Conservation (phyloP, 1,284 basidiomycete species). For the Amylostereum areolatum region DNA sequence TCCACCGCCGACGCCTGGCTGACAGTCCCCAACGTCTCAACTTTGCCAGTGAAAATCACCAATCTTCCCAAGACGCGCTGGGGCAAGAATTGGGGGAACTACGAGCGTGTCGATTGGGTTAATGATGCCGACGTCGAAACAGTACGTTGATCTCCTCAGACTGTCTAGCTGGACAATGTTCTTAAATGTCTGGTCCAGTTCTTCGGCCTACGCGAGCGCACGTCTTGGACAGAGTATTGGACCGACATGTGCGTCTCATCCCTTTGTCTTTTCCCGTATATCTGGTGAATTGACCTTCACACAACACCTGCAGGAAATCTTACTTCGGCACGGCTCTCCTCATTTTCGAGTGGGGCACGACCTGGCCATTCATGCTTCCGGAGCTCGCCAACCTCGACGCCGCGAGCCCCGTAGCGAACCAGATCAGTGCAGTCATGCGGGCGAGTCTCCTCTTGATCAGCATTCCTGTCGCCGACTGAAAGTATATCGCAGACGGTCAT, state of each 20-base stretch:
- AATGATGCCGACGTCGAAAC: conserved; percentile 18
- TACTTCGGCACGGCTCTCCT: conserved; percentile 22
- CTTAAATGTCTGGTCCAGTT: not conserved
- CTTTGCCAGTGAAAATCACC: conserved; percentile 17
- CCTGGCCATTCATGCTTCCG: conserved; percentile 18
- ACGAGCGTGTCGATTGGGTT: conserved; percentile 21
- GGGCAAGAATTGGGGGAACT: conserved; percentile 23
- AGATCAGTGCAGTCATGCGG: not conserved
- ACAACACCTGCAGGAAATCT: conserved; percentile 8
- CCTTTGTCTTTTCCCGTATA: no score
- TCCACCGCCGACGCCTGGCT: conserved; percentile 20
- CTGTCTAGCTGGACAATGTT: not conserved
- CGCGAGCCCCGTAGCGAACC: not conserved
- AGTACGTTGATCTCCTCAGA: not conserved
- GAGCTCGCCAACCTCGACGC: not conserved
- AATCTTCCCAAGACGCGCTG: conserved; percentile 19
- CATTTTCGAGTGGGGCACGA: conserved; percentile 26
- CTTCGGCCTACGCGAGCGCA: not conserved
- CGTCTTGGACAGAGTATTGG: conserved; percentile 3
- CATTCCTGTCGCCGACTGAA: no score
- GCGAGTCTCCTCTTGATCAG: no score
- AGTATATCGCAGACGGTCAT: conserved; percentile 2
- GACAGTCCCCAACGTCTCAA: conserved; percentile 11
- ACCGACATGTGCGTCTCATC: not conserved
- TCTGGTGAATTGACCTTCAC: no score